phyloP scores from a whole-genome alignment of 805 yeast species.

The Komagataella kurtzmanii region DNA sequence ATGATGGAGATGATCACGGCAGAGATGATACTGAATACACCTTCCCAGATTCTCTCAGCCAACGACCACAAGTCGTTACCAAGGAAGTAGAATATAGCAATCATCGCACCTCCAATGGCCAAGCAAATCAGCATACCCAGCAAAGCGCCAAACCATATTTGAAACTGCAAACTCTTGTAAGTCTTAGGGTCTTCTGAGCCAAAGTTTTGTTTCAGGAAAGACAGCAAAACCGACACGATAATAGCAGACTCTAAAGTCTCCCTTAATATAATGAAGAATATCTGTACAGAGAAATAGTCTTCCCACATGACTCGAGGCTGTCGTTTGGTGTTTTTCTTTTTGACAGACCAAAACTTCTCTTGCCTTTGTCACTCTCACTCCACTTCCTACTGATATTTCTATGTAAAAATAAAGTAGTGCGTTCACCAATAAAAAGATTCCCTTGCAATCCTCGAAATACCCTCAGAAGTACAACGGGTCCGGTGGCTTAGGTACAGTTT shows the following conservation, averaged over 20 bases:
- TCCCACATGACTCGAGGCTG: slow-evolving; percentile 17
- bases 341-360: background rate
- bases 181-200: slow-evolving; percentile 17
- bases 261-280: slow-evolving; percentile 58
- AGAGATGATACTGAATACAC: slow-evolving; percentile 65
- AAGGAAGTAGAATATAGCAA: slow-evolving; percentile 55
- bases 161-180: slow-evolving; percentile 39
- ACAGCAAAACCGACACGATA: slow-evolving; percentile 58
- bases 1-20: slow-evolving; percentile 68
- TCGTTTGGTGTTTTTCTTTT: background rate
- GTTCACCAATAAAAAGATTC: background rate
- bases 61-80: slow-evolving; percentile 82
- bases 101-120: slow-evolving; percentile 59
- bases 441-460: background rate
- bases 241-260: slow-evolving; percentile 71
- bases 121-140: slow-evolving; percentile 60
- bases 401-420: background rate
- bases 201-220: slow-evolving; percentile 53
- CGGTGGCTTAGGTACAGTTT: background rate
- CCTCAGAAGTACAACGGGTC: background rate
- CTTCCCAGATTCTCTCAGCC: slow-evolving; percentile 87
- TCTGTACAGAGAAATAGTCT: slow-evolving; percentile 54
- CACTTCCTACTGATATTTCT: too few species aligned
- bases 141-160: slow-evolving; percentile 75
- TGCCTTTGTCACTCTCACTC: background rate